Evolutionary conservation across 2,329 filamentous ascomycete genomes (phyloP).

Genomic region (Orbilia brochopaga): DNA sequence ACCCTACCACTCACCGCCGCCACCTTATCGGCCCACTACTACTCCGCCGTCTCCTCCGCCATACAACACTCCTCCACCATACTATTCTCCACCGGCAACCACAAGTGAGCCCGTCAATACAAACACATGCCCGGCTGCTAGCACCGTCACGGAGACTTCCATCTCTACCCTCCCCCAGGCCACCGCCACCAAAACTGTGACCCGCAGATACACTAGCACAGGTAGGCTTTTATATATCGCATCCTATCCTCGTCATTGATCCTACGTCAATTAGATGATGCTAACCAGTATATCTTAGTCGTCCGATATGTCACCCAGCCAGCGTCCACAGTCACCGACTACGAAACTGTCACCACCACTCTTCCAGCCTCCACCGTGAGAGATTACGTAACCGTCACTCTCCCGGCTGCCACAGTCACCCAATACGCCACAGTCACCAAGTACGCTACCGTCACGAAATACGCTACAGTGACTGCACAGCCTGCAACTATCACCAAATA

Average conservation of each 20-base stretch:
- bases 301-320: constrained; percentile 2
- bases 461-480: background rate
- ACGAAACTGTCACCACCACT: constrained; percentile 14
- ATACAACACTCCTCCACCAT: constrained; percentile 9
- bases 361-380: constrained; percentile 16
- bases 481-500: background rate
- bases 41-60: constrained; percentile 1
- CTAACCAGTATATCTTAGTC: background rate
- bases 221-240: constrained; percentile 2
- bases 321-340: constrained; percentile 19
- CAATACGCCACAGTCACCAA: constrained; percentile 13
- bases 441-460: constrained; percentile 11
- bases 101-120: background rate
- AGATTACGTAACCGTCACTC: constrained; percentile 10
- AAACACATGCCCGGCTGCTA: background rate
- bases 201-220: constrained; percentile 22
- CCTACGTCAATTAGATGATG: too few species aligned
- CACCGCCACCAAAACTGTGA: constrained; percentile 35
- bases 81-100: constrained; percentile 11
- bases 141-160: background rate
- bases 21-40: constrained; percentile 13
- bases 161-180: constrained; percentile 21
- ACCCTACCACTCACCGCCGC: constrained; percentile 34
- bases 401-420: constrained; percentile 14
- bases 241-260: too few species aligned